These are phyloP conservation scores for Cubamyces sp. DNA, from an alignment of 768 basidiomycete genomes.

Conservation along the genomic window DNA sequence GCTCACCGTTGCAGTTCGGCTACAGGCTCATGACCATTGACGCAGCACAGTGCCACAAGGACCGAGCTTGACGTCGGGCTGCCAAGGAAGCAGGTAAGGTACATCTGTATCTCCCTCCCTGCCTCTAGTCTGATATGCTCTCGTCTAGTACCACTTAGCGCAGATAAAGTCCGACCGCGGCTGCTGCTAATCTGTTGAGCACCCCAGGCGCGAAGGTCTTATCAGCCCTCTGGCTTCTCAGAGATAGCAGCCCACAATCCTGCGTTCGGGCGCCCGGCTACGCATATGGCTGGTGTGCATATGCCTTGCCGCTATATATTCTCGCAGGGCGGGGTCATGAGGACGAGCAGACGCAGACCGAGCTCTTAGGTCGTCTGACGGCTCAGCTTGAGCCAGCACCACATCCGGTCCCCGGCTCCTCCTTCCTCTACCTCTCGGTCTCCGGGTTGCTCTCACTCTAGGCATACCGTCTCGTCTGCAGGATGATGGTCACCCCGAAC, in stretches of 20 bases:
- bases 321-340: not conserved
- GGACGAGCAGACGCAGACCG: slow-evolving; percentile 8
- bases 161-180: slow-evolving; percentile 8
- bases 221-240: slow-evolving; percentile 11
- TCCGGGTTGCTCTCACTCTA: not conserved
- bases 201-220: slow-evolving; percentile 8
- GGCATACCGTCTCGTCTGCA: not conserved
- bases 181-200: slow-evolving; percentile 19
- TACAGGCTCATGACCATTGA: too few relatives aligned
- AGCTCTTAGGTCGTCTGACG: slow-evolving; percentile 13
- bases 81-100: not conserved
- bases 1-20: too few relatives aligned
- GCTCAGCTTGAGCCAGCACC: not conserved
- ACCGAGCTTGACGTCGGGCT: too few relatives aligned
- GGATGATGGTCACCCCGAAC: slow-evolving; percentile 3
- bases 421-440: not conserved
- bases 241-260: slow-evolving; percentile 13
- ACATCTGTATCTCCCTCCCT: too few relatives aligned
- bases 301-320: slow-evolving; percentile 14
- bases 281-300: not conserved
- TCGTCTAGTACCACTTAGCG: slow-evolving; percentile 6
- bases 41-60: too few relatives aligned
- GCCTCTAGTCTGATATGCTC: not conserved
- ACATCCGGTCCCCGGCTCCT: not conserved
- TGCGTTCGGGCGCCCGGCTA: not conserved